Percentiles rank a stretch among this genome's conserved stretches.
phyloP scores from a whole-genome alignment of 2,329 filamentous ascomycete genomes.

The Cladosporium cucumerinum region DNA sequence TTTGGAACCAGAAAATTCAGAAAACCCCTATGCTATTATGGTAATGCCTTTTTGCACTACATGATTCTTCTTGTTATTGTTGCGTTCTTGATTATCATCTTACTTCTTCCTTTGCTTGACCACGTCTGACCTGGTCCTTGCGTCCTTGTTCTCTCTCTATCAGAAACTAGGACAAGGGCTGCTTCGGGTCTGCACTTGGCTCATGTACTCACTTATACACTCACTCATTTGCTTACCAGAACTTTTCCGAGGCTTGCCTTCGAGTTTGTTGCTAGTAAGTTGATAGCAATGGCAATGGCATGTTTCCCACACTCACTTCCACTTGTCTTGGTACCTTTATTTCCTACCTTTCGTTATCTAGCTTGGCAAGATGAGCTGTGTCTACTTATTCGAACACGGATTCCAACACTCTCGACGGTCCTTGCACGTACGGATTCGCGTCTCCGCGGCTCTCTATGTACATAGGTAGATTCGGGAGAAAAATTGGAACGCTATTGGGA shows the following conservation, averaged over 20 bases:
- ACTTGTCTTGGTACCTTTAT: neutral
- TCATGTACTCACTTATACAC: neutral
- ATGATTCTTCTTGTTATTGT: neutral
- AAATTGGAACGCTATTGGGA: too few relatives aligned
- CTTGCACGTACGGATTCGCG: too few relatives aligned
- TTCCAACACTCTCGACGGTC: too few relatives aligned
- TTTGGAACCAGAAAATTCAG: neutral
- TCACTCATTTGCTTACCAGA: neutral
- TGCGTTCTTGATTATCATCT: neutral
- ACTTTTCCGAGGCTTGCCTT: neutral
- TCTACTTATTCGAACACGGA: too few relatives aligned
- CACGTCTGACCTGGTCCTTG: neutral
- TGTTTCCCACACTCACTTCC: neutral
- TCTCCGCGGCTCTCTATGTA: too few relatives aligned
- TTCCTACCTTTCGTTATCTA: neutral
- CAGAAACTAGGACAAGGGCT: neutral
- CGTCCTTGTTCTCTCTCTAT: neutral
- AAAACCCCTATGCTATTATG: neutral
- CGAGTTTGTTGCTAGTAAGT: neutral
- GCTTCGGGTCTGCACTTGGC: neutral
- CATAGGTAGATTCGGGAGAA: too few relatives aligned
- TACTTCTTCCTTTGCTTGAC: neutral
- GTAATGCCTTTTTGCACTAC: neutral
- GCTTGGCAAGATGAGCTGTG: neutral
- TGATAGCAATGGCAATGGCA: neutral